These are phyloP conservation scores for Emergomyces orientalis DNA, from an alignment of 2,329 filamentous ascomycete species.

Conservation along the genomic window DNA sequence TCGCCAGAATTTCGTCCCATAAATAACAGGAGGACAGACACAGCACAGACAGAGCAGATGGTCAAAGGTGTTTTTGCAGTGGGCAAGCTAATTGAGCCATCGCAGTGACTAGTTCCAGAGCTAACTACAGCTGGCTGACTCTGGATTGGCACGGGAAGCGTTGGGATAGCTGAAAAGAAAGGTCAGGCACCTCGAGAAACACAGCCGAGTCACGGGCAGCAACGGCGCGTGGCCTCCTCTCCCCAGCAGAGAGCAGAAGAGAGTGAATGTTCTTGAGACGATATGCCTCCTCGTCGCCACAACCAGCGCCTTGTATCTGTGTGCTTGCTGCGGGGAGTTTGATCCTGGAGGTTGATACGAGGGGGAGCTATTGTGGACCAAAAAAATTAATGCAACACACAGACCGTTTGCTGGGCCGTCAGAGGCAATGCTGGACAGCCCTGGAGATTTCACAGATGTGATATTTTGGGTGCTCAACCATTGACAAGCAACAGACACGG, in stretches of 20 bases:
- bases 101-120: not conserved
- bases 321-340: too few species aligned
- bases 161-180: not conserved
- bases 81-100: not conserved
- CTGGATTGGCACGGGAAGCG: not conserved
- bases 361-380: too few species aligned
- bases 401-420: too few species aligned
- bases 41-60: not conserved
- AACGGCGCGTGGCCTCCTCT: not conserved
- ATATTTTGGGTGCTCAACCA: not conserved
- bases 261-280: not conserved
- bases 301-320: too few species aligned
- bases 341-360: too few species aligned
- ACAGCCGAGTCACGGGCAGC: not conserved
- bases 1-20: not conserved
- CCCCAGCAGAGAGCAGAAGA: not conserved
- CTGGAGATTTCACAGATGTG: too few species aligned
- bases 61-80: not conserved
- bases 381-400: too few species aligned
- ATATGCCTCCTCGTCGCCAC: too few species aligned
- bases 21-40: not conserved
- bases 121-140: not conserved
- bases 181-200: not conserved
- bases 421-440: too few species aligned
- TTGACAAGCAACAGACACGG: not conserved